Conservation (phyloP, 345 rosid genomes). For the Citrus reticulata region DNA sequence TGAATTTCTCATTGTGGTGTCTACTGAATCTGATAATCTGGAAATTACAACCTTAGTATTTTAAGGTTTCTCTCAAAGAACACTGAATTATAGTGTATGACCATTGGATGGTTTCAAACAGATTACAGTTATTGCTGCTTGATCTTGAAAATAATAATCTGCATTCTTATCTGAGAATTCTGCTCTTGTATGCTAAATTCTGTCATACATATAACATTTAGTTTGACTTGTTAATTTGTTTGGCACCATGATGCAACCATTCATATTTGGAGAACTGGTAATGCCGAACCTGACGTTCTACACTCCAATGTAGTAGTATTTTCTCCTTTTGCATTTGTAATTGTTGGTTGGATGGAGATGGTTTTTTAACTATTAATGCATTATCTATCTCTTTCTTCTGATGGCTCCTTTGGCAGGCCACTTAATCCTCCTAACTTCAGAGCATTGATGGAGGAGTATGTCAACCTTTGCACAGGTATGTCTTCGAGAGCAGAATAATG, state of each 20-base stretch:
- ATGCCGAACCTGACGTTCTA: not conserved
- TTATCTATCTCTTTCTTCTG: conserved; percentile 2
- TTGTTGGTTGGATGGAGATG: not conserved
- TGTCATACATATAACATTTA: not conserved
- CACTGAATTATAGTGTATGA: not conserved
- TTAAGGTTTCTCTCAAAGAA: not conserved
- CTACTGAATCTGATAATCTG: not conserved
- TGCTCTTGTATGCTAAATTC: not conserved
- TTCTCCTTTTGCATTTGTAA: not conserved
- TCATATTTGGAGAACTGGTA: not conserved
- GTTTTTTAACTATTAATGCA: not conserved
- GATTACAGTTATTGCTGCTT: not conserved
- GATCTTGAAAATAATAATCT: not conserved
- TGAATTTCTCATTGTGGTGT: too few species aligned
- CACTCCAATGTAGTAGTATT: not conserved
- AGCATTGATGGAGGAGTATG: conserved; percentile 64
- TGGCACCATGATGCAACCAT: not conserved
- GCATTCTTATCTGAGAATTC: not conserved
- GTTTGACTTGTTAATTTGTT: not conserved
- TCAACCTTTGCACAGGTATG: conserved; percentile 64
- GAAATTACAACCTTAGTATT: not conserved
- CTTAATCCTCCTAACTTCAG: conserved; percentile 49
- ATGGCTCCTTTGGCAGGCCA: conserved; percentile 51
- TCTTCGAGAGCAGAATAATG: not conserved
- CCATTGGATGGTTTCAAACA: not conserved